Base-by-base conservation (phyloP, 2,329 filamentous ascomycete species). In the Ceratocystis albifundus region DNA sequence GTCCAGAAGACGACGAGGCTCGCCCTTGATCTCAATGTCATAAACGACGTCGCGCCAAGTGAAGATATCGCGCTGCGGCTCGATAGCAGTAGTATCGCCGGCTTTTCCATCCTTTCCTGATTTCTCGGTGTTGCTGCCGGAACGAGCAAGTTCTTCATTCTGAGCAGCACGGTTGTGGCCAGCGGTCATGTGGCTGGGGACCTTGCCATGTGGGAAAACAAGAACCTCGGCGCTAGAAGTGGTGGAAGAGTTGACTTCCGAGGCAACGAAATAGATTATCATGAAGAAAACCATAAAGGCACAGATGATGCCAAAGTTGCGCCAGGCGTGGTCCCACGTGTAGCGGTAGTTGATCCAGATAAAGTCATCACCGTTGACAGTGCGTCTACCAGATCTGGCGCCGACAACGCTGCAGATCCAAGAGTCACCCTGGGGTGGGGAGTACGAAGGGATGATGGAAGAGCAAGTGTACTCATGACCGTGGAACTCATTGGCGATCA, bases 41-140 rank as follows among this genome's bases (percentile, higher is more conserved):
- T 82, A 95, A 69, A 85, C 86, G 0, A 94, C 86, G 70, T 91
- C 80, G 66, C 84, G 80, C 90, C 89, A 95, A 50, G 88, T 88
- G 74, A 94, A 93, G 65, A 92, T 82, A 45, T 79, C 78, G 3
- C 70, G 84, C 70, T 80, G 79, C 0, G 77, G 76, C 25, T 76
- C 74, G 0, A 79, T 74, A 0, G 71, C 72, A 22, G 44, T 59
- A 12, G 63, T 62, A 17, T 70, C 71, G 44, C 74, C 72, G 0
- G 73, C 71, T 0, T 69, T 69, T 1, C 70, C 69, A 3, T n/a
- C 48, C 20, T 63, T 61, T 0, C 65, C 25, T 3, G 22, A 48
- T 36, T 62, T 62, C 25, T 67, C 3, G 78, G 79, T 3, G 78
- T 84, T 15, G 77, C 80, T 1, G 1, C 32, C 65, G 15, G 4